Evolutionary conservation across 345 rosid species (phyloP).

Genomic region (Gossypioides kirkii): DNA sequence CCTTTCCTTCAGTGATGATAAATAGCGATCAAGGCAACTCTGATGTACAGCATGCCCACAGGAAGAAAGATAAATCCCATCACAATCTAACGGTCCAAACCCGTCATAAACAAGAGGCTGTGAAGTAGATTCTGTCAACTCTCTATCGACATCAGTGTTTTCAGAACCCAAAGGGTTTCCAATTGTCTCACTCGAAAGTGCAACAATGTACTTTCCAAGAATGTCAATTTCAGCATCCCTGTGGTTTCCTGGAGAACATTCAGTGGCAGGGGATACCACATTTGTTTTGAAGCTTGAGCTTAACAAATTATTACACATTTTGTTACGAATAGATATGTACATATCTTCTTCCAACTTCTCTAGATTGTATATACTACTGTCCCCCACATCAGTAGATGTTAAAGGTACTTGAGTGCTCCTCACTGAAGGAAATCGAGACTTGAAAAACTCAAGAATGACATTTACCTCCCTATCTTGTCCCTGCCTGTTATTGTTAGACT

Average conservation of each 20-base stretch:
- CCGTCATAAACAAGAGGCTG: constrained; percentile 43
- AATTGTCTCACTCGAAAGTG: constrained; percentile 40
- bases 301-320: constrained; percentile 25
- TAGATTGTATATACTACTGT: constrained; percentile 16
- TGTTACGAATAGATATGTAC: constrained; percentile 39
- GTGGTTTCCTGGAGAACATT: constrained; percentile 26
- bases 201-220: constrained; percentile 45
- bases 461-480: constrained; percentile 43
- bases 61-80: constrained; percentile 82
- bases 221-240: constrained; percentile 42
- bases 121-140: constrained; percentile 28
- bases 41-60: constrained; percentile 99
- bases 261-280: constrained; percentile 22
- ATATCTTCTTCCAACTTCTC: constrained; percentile 63
- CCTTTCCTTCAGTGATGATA: constrained; percentile 82
- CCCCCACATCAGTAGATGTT: constrained; percentile 37
- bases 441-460: constrained; percentile 49
- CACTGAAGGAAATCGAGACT: constrained; percentile 43
- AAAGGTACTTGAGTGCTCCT: constrained; percentile 38
- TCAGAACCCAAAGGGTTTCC: constrained; percentile 43
- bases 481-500: constrained; percentile 35
- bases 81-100: constrained; percentile 71
- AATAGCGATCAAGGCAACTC: constrained; percentile 75
- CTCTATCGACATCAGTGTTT: constrained; percentile 28
- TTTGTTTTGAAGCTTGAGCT: constrained; percentile 24